Conservation (phyloP, 768 basidiomycete genomes). For the Hypsizygus marmoreus region DNA sequence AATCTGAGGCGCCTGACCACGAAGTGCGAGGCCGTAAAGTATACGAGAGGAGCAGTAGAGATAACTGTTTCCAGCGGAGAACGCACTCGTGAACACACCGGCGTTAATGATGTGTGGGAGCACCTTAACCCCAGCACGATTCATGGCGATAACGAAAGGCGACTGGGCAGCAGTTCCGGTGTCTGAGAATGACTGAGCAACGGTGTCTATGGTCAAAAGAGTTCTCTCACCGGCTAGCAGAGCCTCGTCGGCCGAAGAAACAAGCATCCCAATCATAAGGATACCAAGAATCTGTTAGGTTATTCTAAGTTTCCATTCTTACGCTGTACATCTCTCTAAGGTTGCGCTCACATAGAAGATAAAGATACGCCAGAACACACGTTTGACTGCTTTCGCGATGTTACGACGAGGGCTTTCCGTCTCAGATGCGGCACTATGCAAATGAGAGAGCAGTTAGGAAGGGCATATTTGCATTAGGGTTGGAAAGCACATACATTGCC, state of each 20-base stretch:
- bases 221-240: slow-evolving; percentile 41
- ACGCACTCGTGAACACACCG: slow-evolving; percentile 67
- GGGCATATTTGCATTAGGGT: too few species aligned
- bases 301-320: not conserved
- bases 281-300: slow-evolving; percentile 61
- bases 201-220: too few species aligned
- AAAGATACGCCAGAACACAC: slow-evolving; percentile 81
- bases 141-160: slow-evolving; percentile 85
- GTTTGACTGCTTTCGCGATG: slow-evolving; percentile 72
- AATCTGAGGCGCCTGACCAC: slow-evolving; percentile 50
- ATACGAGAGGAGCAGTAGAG: slow-evolving; percentile 57
- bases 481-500: slow-evolving; percentile 47
- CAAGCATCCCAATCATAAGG: slow-evolving; percentile 77
- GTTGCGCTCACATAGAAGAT: slow-evolving; percentile 63
- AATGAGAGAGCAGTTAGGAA: slow-evolving; percentile 5
- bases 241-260: slow-evolving; percentile 62
- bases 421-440: slow-evolving; percentile 68
- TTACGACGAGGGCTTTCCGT: slow-evolving; percentile 77
- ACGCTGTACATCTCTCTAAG: not conserved
- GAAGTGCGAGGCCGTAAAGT: slow-evolving; percentile 52
- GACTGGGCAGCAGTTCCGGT: slow-evolving; percentile 72
- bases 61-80: slow-evolving; percentile 72
- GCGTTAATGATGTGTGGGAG: slow-evolving; percentile 75
- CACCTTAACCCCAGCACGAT: slow-evolving; percentile 67
- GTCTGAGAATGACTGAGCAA: slow-evolving; percentile 20